These are phyloP conservation scores for Coniochaeta sp. DNA, from an alignment of 2,329 filamentous ascomycete genomes.

Conservation along the genomic window DNA sequence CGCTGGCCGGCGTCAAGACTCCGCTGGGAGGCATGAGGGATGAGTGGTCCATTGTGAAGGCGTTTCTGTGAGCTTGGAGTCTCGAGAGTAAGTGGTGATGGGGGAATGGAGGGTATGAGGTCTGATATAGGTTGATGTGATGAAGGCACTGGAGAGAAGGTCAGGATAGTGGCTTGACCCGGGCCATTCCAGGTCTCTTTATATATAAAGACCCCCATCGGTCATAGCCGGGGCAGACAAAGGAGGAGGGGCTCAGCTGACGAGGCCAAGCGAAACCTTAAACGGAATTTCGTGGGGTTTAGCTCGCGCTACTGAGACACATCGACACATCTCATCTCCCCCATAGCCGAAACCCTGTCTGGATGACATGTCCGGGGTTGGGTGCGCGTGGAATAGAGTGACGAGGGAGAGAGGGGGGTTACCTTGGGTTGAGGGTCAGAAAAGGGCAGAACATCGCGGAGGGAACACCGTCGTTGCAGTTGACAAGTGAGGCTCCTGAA, in stretches of 20 bases:
- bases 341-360: too few species aligned
- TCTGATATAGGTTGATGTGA: too few species aligned
- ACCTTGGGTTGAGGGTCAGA: neutral
- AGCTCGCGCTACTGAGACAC: constrained; percentile 1
- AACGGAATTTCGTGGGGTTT: constrained; percentile 1
- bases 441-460: neutral
- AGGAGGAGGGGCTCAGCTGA: constrained; percentile 2
- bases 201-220: neutral
- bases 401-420: neutral
- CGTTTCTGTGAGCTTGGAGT: neutral
- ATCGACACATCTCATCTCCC: constrained; percentile 1
- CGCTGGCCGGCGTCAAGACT: neutral
- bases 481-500: neutral
- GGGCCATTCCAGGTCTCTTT: neutral
- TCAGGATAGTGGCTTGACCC: too few species aligned
- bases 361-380: neutral
- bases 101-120: neutral
- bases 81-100: neutral
- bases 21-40: neutral
- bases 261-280: constrained; percentile 1
- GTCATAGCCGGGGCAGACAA: constrained; percentile 1
- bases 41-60: neutral
- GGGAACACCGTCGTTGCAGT: neutral
- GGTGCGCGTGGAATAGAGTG: neutral
- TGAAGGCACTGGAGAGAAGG: too few species aligned